Evolutionary conservation across 1,284 basidiomycete species (phyloP).

Genomic region (Ustilago nuda): DNA sequence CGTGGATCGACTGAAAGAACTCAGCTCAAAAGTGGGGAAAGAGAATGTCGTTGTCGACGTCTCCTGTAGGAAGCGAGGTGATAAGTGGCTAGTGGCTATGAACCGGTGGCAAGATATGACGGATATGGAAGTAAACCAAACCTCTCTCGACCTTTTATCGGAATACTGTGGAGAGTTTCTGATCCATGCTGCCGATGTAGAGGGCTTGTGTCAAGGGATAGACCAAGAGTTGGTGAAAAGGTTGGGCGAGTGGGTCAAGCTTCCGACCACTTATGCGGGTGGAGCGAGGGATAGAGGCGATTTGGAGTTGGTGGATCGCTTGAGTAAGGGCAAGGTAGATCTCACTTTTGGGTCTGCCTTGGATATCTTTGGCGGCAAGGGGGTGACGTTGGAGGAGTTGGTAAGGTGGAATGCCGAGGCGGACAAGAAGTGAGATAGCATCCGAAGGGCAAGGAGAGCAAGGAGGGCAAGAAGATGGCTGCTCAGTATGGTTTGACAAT

Average conservation of each 20-base stretch:
- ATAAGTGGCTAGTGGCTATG: conserved; percentile 95
- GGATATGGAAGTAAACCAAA: conserved; percentile 83
- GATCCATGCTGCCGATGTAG: conserved; percentile 96
- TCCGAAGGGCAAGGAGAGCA: too few relatives aligned
- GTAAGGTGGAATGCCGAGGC: conserved; percentile 71
- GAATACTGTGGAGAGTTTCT: conserved; percentile 82
- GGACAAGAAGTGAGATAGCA: not conserved
- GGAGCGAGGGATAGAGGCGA: conserved; percentile 90
- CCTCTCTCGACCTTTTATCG: conserved; percentile 38
- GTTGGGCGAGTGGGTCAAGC: conserved; percentile 88
- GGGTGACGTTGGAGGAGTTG: conserved; percentile 80
- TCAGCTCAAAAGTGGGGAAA: conserved; percentile 81
- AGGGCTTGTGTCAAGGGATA: conserved; percentile 95
- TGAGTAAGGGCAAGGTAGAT: conserved; percentile 89
- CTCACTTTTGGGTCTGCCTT: conserved; percentile 91
- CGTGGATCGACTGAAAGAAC: conserved; percentile 76
- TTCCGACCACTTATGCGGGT: conserved; percentile 96
- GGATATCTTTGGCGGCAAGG: conserved; percentile 83
- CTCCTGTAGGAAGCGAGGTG: conserved; percentile 84
- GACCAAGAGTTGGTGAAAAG: conserved; percentile 87
- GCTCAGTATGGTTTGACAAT: too few relatives aligned
- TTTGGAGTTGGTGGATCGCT: conserved; percentile 81
- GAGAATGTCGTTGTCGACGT: conserved; percentile 94
- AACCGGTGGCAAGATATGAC: conserved; percentile 98
- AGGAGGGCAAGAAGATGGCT: too few relatives aligned